Base-by-base conservation (phyloP, 2,329 filamentous ascomycete genomes). In the Didymella keratinophila region DNA sequence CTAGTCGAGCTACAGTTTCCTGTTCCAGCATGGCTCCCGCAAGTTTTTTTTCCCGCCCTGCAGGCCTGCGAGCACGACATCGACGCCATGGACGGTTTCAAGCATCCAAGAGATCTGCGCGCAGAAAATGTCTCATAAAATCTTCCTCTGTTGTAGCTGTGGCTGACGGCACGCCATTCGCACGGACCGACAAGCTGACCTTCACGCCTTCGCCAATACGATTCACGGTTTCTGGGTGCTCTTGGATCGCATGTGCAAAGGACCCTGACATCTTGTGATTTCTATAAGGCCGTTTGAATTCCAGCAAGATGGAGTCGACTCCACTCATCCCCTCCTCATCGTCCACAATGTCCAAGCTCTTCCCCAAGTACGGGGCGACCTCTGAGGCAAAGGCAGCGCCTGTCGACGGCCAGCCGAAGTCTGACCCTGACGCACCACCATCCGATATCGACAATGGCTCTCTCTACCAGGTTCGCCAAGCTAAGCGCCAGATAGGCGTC, bases 401-500 rank as follows among this genome's bases (percentile, higher is more conserved):
- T 48, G 50, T 49, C 18, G 57, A 60, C 21, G 42, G 37, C 27
- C 63, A 65, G 42, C 43, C 48, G 3, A 48, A 47, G 18, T 41
- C 37, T 36, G 56, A 60, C 21, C 25, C 37, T 14, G 57, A 63
- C 21, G 51, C 45, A 7, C 60, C 63, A 23, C 5, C 58, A 21
- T 58, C 61, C 4, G 65, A 66, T 46, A 51, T 66, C 52, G 67
- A 69, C 28, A 60, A 67, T 51, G 69, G 66, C 42, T 70, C 67
- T 11, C 61, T 70, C 20, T 69, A 62, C 39, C 63, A 68, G 10
- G 63, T 69, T 12, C 62, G 65, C 27, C 68, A 72, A 55, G 66
- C 64, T 14, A 72, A 72, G 49, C 69, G 70, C 55, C 69, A 72
- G 52, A 72, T 72, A 25, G 67, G 69, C 25, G 60, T 71, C 42